Base-by-base conservation (phyloP, 305 asterid species). In the Solanum chacoense region DNA sequence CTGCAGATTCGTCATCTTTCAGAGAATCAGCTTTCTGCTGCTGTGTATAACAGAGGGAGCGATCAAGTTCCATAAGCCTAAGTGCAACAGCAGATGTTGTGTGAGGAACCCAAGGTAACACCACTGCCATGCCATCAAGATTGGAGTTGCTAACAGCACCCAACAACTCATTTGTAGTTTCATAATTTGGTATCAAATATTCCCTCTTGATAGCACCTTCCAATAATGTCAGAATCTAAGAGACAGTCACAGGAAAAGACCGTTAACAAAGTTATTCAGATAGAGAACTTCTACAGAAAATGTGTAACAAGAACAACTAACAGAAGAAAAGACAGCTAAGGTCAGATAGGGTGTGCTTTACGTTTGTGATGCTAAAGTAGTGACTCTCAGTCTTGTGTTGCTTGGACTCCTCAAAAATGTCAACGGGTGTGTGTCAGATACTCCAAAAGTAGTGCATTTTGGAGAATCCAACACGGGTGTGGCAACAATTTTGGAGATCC, bases 21-120 rank as follows among this genome's bases (percentile, higher is more conserved):
- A 89, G 91, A 78, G 85, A 84, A 91, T 92, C 92, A 78, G 92
- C 92, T 90, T 91, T 93, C 91, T 91, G 96, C 38, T 88, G 91
- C 80, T 76, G 87, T 0, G 93, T 89, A 87, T 95, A 95, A 90
- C 86, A 94, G 88, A 95, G 92, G 89, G 98, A 94, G 71, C 91
- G 4, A 89, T 96, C 98, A 29, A 96, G 91, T 88, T 95, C 98
- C 98, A 93, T 93, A 89, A 95, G 94, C 94, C 97, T 93, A 74
- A 96, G 90, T 34, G 95, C 96, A 88, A 95, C 96, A 34, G 97
- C 98, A 84, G 98, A 65, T 12, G 95, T 89, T 76, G 99, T 94
- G 88, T 77, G 93, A 88, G 99, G 98, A 89, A 96, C 90, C 98
- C 98, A 96, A 74, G 99, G 97, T 90, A 94, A 95, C 40, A 93